These are phyloP conservation scores for Gamarada debralockiae DNA, from an alignment of 495 filamentous ascomycete genomes.

Conservation along the genomic window DNA sequence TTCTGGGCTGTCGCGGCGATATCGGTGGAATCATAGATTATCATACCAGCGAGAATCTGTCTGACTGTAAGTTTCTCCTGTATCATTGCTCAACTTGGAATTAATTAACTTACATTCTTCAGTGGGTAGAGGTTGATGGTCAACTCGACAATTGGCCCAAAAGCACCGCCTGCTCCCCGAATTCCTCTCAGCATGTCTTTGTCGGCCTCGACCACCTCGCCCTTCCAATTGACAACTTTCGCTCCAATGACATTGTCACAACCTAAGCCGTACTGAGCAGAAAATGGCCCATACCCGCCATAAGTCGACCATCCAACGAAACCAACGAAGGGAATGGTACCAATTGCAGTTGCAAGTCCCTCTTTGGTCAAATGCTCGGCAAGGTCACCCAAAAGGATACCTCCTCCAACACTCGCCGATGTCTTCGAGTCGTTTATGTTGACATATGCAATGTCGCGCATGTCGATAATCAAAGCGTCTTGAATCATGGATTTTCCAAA, in stretches of 20 bases:
- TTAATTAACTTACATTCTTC: constrained; percentile 25
- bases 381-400: constrained; percentile 29
- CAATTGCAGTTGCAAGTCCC: constrained; percentile 30
- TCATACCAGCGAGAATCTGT: constrained; percentile 30
- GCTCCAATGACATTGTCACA: constrained; percentile 37
- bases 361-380: constrained; percentile 24
- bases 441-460: constrained; percentile 34
- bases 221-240: constrained; percentile 32
- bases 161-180: constrained; percentile 35
- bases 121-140: constrained; percentile 24
- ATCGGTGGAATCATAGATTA: constrained; percentile 31
- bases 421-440: constrained; percentile 22
- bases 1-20: constrained; percentile 20
- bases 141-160: constrained; percentile 38
- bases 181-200: constrained; percentile 32
- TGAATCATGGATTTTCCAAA: constrained; percentile 26
- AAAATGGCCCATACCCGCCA: constrained; percentile 37
- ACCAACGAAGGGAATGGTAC: constrained; percentile 28
- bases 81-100: background rate
- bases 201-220: constrained; percentile 31
- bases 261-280: constrained; percentile 31
- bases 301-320: constrained; percentile 36
- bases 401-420: constrained; percentile 35
- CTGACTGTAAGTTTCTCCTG: background rate
- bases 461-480: constrained; percentile 32